These are phyloP conservation scores for Amanita inopinata DNA, from an alignment of 768 basidiomycete species.

Conservation along the genomic window DNA sequence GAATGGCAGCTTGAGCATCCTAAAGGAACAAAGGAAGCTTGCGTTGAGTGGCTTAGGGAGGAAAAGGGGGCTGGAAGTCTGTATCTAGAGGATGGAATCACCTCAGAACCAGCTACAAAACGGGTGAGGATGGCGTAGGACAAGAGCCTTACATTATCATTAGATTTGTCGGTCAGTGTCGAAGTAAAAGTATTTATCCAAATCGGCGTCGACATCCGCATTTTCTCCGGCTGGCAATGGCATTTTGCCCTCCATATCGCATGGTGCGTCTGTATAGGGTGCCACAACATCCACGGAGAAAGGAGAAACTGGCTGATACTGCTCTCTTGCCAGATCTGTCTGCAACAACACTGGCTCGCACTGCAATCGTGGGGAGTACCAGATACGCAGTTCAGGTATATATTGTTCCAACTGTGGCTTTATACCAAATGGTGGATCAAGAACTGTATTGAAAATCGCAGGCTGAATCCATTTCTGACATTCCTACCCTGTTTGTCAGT, in stretches of 20 bases:
- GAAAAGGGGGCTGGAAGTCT: constrained; percentile 42
- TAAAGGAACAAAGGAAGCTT: constrained; percentile 51
- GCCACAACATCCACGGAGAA: no score
- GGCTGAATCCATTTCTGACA: neutral
- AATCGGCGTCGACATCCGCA: constrained; percentile 6
- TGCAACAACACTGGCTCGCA: neutral
- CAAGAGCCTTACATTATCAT: neutral
- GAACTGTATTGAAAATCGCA: neutral
- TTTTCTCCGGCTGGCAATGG: neutral
- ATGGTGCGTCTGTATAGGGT: neutral
- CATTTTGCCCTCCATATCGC: neutral
- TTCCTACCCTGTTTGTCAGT: neutral
- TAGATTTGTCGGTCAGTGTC: constrained; percentile 8
- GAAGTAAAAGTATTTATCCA: constrained; percentile 13
- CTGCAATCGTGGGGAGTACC: neutral
- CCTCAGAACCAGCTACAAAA: constrained; percentile 26
- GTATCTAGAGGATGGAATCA: constrained; percentile 16
- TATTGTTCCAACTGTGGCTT: constrained; percentile 4
- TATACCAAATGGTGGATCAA: neutral
- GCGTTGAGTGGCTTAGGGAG: constrained; percentile 57
- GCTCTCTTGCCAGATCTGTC: neutral
- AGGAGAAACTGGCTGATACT: neutral
- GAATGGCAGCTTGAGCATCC: constrained; percentile 87
- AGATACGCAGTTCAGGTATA: constrained; percentile 4
- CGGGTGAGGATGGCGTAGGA: constrained; percentile 26